A percentile compares a stretch with the other conserved stretches of the same genome.
Conservation (phyloP, 306 rosid species). For the Bauhinia variegata region DNA sequence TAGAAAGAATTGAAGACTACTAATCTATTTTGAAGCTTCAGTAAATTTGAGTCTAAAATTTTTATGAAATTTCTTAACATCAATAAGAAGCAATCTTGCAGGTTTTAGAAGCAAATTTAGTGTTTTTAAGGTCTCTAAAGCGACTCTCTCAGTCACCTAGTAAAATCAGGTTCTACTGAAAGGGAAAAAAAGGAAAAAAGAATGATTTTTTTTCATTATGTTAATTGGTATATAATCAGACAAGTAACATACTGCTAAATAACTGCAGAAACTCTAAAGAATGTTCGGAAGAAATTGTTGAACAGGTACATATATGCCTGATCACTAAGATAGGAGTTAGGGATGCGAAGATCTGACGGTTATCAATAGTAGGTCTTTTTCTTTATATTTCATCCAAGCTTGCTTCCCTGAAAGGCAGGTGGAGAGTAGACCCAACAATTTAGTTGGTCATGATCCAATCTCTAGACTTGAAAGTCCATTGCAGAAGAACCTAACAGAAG, state of each 20-base stretch:
- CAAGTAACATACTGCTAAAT: slow-evolving; percentile 34
- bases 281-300: slow-evolving; percentile 50
- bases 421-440: slow-evolving; percentile 41
- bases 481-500: slow-evolving; percentile 50
- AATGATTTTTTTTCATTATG: neutral
- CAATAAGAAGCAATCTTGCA: slow-evolving; percentile 44
- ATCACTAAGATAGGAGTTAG: neutral
- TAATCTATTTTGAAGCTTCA: slow-evolving; percentile 29
- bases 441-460: slow-evolving; percentile 33
- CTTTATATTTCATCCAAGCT: slow-evolving; percentile 25
- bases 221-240: slow-evolving; percentile 35
- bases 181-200: too few species aligned
- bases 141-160: slow-evolving; percentile 57
- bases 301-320: too few species aligned
- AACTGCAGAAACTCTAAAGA: slow-evolving; percentile 58
- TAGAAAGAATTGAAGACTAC: slow-evolving; percentile 21
- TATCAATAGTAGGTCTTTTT: slow-evolving; percentile 16
- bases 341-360: slow-evolving; percentile 20
- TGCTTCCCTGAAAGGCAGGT: slow-evolving; percentile 42
- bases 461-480: slow-evolving; percentile 47
- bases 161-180: slow-evolving; percentile 60
- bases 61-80: slow-evolving; percentile 29
- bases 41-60: slow-evolving; percentile 23
- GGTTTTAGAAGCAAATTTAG: slow-evolving; percentile 62
- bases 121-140: slow-evolving; percentile 61